These are phyloP conservation scores for Silybum marianum DNA, from an alignment of 129 eudicot species.

Conservation along the genomic window DNA sequence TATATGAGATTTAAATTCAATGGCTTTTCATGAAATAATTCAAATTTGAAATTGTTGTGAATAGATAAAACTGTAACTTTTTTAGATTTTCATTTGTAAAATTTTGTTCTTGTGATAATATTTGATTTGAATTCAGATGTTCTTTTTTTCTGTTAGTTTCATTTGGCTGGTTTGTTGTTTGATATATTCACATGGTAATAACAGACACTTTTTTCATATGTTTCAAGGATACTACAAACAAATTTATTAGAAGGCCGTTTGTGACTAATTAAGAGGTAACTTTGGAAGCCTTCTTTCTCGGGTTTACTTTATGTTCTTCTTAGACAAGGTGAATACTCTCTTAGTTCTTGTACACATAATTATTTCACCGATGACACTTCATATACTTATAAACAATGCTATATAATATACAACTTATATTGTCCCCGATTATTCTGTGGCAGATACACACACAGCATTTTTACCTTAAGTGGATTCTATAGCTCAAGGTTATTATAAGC, in stretches of 20 bases:
- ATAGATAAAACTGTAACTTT: too few species aligned
- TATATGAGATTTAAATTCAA: too few species aligned
- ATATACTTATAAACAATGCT: too few species aligned
- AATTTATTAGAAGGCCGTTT: neutral
- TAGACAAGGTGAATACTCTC: neutral
- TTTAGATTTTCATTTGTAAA: too few species aligned
- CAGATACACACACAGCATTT: slow-evolving; percentile 6
- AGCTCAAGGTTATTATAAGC: slow-evolving; percentile 65
- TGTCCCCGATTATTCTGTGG: neutral
- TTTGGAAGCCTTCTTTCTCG: neutral
- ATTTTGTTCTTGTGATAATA: too few species aligned
- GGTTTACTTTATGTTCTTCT: too few species aligned
- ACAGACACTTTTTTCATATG: neutral
- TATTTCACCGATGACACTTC: neutral
- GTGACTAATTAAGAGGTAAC: neutral
- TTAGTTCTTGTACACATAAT: neutral
- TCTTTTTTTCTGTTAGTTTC: neutral
- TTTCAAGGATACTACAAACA: neutral
- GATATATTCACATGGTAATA: neutral
- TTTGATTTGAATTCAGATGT: too few species aligned
- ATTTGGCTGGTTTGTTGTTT: neutral
- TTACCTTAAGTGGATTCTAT: slow-evolving; percentile 72
- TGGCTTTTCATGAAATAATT: too few species aligned
- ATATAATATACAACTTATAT: neutral
- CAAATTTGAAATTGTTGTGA: too few species aligned